phyloP scores from a whole-genome alignment of 2,329 filamentous ascomycete species.

The Sclerotinia trifoliorum region DNA sequence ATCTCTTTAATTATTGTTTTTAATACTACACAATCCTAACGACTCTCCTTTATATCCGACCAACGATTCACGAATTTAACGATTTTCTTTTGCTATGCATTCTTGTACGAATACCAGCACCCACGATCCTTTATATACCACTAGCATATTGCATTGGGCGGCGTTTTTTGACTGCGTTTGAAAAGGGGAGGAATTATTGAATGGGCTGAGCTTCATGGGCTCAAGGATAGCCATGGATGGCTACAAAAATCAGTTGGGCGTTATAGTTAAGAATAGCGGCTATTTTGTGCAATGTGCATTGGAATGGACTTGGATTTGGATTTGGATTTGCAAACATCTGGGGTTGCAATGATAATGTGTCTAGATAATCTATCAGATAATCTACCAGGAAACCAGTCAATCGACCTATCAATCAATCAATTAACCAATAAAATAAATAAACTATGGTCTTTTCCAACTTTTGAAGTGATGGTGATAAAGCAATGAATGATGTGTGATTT shows the following conservation, averaged over 20 bases:
- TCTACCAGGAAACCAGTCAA: constrained; percentile 14
- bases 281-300: constrained; percentile 15
- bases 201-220: constrained; percentile 11
- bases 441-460: background rate
- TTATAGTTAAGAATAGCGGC: constrained; percentile 23
- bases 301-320: background rate
- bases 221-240: constrained; percentile 20
- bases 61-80: constrained; percentile 35
- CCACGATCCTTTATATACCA: constrained; percentile 32
- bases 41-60: constrained; percentile 31
- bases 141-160: constrained; percentile 36
- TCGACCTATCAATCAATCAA: constrained; percentile 9
- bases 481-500: background rate
- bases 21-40: constrained; percentile 25
- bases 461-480: background rate
- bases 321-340: constrained; percentile 7
- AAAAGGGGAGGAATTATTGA: constrained; percentile 26
- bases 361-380: constrained; percentile 12
- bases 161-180: constrained; percentile 27
- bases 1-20: constrained; percentile 31
- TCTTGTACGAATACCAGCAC: constrained; percentile 39
- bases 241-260: constrained; percentile 21
- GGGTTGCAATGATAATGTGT: constrained; percentile 17
- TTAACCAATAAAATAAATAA: background rate
- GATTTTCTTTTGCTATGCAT: constrained; percentile 36